These are phyloP conservation scores for Candida montana DNA, from an alignment of 805 yeast genomes.

Conservation along the genomic window DNA sequence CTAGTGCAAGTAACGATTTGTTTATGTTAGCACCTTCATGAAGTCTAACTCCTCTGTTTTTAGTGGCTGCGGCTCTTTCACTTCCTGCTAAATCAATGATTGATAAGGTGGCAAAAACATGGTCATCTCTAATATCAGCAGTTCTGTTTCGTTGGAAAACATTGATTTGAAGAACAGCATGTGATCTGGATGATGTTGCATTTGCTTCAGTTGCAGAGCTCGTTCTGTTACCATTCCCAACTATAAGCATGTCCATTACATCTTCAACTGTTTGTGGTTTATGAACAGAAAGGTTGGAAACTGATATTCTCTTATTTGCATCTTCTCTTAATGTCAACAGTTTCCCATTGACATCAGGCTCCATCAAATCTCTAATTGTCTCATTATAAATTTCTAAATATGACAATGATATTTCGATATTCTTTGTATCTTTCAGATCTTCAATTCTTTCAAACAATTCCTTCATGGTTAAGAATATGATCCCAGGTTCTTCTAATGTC, in stretches of 20 bases:
- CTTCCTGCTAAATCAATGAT: constrained; percentile 94
- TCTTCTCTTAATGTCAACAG: constrained; percentile 67
- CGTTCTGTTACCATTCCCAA: constrained; percentile 73
- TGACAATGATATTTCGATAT: constrained; percentile 57
- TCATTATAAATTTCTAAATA: constrained; percentile 91
- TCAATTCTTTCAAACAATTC: constrained; percentile 67
- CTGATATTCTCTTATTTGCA: constrained; percentile 55
- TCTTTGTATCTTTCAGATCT: constrained; percentile 45
- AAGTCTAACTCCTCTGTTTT: constrained; percentile 73
- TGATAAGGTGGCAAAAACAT: constrained; percentile 72
- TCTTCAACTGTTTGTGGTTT: constrained; percentile 59
- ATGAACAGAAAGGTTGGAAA: constrained; percentile 64
- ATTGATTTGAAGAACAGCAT: constrained; percentile 84
- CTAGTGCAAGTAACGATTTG: constrained; percentile 80
- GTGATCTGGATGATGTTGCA: constrained; percentile 85
- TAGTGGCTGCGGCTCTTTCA: constrained; percentile 88
- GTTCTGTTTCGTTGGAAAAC: constrained; percentile 56
- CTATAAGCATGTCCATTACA: constrained; percentile 69
- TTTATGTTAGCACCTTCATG: constrained; percentile 94
- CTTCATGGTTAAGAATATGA: constrained; percentile 71
- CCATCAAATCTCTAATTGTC: constrained; percentile 71
- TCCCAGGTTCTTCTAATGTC: constrained; percentile 65
- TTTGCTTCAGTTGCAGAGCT: constrained; percentile 89
- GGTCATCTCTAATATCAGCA: constrained; percentile 60
- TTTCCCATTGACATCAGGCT: constrained; percentile 45